Conservation (phyloP, 495 filamentous ascomycete species). For the Tuber borchii region DNA sequence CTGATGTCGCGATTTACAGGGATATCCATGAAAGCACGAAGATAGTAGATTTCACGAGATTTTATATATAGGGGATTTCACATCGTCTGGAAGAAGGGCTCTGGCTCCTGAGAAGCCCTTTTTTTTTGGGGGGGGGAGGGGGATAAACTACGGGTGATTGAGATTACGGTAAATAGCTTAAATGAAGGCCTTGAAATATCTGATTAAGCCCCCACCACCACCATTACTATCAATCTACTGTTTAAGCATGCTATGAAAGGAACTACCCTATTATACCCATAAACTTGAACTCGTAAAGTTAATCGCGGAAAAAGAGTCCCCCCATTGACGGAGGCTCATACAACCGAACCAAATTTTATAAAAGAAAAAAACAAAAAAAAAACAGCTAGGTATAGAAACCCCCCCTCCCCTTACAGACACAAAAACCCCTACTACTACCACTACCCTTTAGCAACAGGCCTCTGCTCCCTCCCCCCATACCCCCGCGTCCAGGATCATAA, state of each 20-base stretch:
- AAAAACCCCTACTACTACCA: no score
- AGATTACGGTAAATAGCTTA: background rate
- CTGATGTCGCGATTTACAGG: no score
- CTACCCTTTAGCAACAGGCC: conserved; percentile 18
- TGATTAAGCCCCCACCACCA: background rate
- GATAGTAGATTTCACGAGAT: no score
- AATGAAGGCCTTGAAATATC: background rate
- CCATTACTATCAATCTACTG: background rate
- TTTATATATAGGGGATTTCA: background rate
- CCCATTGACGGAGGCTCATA: background rate
- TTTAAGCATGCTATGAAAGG: background rate
- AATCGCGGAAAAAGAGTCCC: background rate
- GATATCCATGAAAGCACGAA: no score
- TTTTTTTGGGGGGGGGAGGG: background rate
- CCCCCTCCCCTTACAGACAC: no score
- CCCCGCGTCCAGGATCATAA: conserved; percentile 88
- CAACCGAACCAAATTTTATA: background rate
- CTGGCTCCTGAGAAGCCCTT: background rate
- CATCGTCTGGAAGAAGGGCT: background rate
- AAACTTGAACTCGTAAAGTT: background rate
- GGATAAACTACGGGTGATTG: background rate
- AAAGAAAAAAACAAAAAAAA: background rate
- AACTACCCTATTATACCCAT: background rate
- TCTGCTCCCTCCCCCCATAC: conserved; percentile 50
- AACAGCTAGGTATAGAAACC: background rate